A percentile compares a stretch with the other conserved stretches of the same genome.
Evolutionary conservation across 2,329 filamentous ascomycete species (phyloP).

Genomic region (Fusarium pseudonygamai): DNA sequence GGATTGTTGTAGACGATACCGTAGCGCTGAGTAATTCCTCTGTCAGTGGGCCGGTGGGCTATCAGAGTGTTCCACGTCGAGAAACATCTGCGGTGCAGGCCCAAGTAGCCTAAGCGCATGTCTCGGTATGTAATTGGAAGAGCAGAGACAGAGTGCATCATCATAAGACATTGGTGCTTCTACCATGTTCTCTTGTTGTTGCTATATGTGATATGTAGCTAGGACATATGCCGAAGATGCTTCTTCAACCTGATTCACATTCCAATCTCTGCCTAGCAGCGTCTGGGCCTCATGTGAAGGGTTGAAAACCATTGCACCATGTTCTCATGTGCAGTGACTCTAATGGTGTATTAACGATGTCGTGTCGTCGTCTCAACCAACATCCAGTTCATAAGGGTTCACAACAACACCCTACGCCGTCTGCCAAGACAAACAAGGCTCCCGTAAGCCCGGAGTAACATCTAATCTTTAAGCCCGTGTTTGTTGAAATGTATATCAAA

Average conservation of each 20-base stretch:
- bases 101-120: background rate
- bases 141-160: background rate
- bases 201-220: background rate
- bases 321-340: background rate
- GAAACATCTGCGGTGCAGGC: background rate
- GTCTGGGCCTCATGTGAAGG: background rate
- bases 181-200: background rate
- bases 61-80: slow-evolving; percentile 12
- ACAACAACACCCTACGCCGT: background rate
- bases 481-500: background rate
- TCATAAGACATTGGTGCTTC: background rate
- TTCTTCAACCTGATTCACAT: background rate
- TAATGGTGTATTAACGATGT: background rate
- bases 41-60: slow-evolving; percentile 9
- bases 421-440: background rate
- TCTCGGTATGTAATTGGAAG: background rate
- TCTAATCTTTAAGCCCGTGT: background rate
- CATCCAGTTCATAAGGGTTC: background rate
- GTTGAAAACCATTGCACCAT: background rate
- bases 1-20: background rate
- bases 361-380: background rate
- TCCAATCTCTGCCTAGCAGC: background rate
- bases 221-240: background rate
- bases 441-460: background rate
- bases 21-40: background rate